These are phyloP conservation scores for Hordeum vulgare DNA, from an alignment of 176 grass and related monocot species.

Conservation along the genomic window MorexV3_pseudomolecules_assembly NC_058523.1:551181247-551181746, in stretches of 20 bases:
- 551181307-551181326: constrained; percentile 22
- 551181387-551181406: constrained; percentile 1
- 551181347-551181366: constrained; percentile 60
- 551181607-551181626: not conserved
- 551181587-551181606: not conserved
- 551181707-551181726: not conserved
- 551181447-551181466: not conserved
- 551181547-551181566: not conserved
- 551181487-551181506: not conserved
- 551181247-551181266: not conserved
- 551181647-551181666: not conserved
- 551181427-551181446: not conserved
- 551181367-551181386: constrained; percentile 38
- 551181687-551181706: not conserved
- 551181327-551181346: constrained; percentile 77
- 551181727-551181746: not conserved
- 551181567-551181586: not conserved
- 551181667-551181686: not conserved
- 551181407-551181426: not conserved
- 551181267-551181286: not conserved
- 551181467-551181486: not conserved
- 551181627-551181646: not conserved
- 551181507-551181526: not conserved
- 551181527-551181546: not conserved
- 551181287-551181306: not conserved